Conservation (phyloP, 345 rosid species). For the Odontarrhena argentea region DNA sequence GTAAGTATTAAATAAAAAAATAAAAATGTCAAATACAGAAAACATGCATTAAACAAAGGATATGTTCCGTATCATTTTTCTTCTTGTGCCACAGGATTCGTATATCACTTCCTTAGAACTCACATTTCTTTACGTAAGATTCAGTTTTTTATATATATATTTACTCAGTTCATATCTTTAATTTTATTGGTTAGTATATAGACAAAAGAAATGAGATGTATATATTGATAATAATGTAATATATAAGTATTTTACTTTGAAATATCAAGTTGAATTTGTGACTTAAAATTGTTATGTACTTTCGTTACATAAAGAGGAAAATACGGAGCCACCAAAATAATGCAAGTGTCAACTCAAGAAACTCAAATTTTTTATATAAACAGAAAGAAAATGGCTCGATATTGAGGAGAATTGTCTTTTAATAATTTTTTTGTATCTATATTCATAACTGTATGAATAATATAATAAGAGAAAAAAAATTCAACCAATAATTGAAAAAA, state of each 20-base stretch:
- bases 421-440: neutral
- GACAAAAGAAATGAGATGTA: too few species aligned
- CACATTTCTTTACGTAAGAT: conserved; percentile 39
- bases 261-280: neutral
- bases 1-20: conserved; percentile 3
- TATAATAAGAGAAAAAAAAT: neutral
- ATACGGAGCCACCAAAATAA: conserved; percentile 33
- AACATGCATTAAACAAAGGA: conserved; percentile 45
- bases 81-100: conserved; percentile 23
- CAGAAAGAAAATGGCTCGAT: conserved; percentile 18
- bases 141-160: conserved; percentile 25
- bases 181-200: too few species aligned
- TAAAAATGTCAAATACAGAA: conserved; percentile 31
- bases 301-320: conserved; percentile 22
- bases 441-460: neutral
- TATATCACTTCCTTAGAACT: conserved; percentile 35
- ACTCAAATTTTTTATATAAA: neutral
- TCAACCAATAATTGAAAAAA: neutral
- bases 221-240: too few species aligned
- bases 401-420: conserved; percentile 34
- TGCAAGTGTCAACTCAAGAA: conserved; percentile 7
- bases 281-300: neutral
- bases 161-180: too few species aligned
- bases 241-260: too few species aligned
- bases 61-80: conserved; percentile 31